Evolutionary conservation across 176 grass and related monocot species (phyloP).

Genomic region (Triticum monococcum): DNA sequence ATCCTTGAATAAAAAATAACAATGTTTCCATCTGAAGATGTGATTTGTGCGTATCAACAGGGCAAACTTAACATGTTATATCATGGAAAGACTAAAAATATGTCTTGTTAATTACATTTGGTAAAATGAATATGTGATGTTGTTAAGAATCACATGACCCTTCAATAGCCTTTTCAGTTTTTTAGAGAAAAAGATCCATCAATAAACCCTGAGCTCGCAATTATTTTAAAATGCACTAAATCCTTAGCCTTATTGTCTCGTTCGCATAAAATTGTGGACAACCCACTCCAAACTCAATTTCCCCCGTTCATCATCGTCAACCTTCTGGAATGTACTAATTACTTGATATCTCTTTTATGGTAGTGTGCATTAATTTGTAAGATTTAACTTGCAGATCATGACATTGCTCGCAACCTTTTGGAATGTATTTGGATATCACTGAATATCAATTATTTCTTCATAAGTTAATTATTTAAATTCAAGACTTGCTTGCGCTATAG

Average conservation of each 20-base stretch:
- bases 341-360: background rate
- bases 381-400: background rate
- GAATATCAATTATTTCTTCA: background rate
- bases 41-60: background rate
- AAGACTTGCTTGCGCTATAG: background rate
- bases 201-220: constrained; percentile 2
- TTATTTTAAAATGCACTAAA: background rate
- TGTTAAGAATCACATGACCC: constrained; percentile 9
- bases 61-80: background rate
- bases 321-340: too few species aligned
- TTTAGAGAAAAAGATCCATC: background rate
- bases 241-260: background rate
- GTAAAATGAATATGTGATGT: background rate
- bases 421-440: background rate
- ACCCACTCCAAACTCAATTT: background rate
- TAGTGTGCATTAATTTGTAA: background rate
- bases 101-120: background rate
- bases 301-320: background rate
- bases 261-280: background rate
- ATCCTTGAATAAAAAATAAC: background rate
- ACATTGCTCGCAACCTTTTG: background rate
- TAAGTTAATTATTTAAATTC: background rate
- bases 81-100: background rate
- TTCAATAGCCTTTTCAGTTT: background rate
- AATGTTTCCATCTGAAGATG: background rate